Evolutionary conservation across 1,139 yeast genomes (phyloP), one percentile per base, ranked within the genome.

Genomic region (Candida neerlandica): DNA sequence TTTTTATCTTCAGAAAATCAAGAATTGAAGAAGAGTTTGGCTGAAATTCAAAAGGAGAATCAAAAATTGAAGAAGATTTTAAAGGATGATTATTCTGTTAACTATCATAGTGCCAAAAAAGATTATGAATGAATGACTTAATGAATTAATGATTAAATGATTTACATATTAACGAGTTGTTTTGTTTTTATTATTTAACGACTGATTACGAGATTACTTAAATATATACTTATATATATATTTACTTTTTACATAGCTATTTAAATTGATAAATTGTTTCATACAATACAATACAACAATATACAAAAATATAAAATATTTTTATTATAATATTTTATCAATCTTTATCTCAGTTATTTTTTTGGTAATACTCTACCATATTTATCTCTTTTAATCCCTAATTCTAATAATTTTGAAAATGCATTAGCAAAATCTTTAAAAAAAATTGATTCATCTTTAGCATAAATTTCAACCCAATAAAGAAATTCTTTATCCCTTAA

Each of bases 341-440:
- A 23, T 10, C 27, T 23, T 2, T 21, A 3, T 23, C 7, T 10
- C 9, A 23, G 10, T 23, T 23, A 23, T 6, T 6, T 6, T 23
- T 23, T 23, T 4, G 27, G 27, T 5, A 23, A 23, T 23, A 23
- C 27, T 5, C 7, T 23, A 2, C 27, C 27, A 23, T 23, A 23
- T 23, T 23, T 23, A 6, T 23, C 27, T 6, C 27, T 23, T 23
- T 23, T 23, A 6, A 23, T 23, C 4, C 90, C 90, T 44, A 83
- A 73, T 64, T 85, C 90, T 46, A 84, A 60, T 49, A 85, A 69
- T 65, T 80, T 81, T 44, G 70, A 64, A 60, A 83, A 85, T 7
- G 75, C 85, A 42, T 60, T 60, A 3, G 84, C 69, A 59, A 84
- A 85, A 62, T 83, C 84, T 14, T 64, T 61, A 63, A 72, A 77